These are phyloP conservation scores for Leccinum huronense DNA, from an alignment of 1,284 basidiomycete genomes.

Conservation along the genomic window DNA sequence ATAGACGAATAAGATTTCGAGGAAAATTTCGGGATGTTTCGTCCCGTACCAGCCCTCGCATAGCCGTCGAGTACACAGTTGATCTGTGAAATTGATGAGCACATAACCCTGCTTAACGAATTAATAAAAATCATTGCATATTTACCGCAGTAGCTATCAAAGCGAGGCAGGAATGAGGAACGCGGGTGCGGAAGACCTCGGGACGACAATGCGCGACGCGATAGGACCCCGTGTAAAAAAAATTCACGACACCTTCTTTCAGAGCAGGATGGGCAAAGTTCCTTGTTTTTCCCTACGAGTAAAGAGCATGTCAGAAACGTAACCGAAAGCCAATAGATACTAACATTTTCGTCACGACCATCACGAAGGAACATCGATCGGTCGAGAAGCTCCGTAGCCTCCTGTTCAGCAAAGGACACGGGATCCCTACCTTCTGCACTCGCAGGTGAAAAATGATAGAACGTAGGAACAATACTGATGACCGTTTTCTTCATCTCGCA, in stretches of 20 bases:
- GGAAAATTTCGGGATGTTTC: neutral
- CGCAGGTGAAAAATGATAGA: neutral
- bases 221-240: neutral
- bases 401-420: neutral
- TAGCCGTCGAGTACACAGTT: neutral
- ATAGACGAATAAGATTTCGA: neutral
- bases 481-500: neutral
- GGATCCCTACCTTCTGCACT: neutral
- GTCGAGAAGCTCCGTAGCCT: neutral
- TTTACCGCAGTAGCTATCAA: neutral
- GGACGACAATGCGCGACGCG: neutral
- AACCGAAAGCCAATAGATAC: too few relatives aligned
- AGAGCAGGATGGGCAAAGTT: neutral
- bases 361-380: neutral
- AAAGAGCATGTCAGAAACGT: too few relatives aligned
- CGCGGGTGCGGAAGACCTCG: neutral
- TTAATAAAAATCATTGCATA: too few relatives aligned
- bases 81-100: neutral
- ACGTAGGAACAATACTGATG: neutral
- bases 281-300: neutral
- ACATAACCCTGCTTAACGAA: neutral
- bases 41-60: neutral
- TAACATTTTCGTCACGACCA: neutral
- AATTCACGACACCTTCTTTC: neutral
- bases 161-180: neutral